These are phyloP conservation scores for Colletotrichum chlorophyti DNA, from an alignment of 2,329 filamentous ascomycete species.

Conservation along the genomic window DNA sequence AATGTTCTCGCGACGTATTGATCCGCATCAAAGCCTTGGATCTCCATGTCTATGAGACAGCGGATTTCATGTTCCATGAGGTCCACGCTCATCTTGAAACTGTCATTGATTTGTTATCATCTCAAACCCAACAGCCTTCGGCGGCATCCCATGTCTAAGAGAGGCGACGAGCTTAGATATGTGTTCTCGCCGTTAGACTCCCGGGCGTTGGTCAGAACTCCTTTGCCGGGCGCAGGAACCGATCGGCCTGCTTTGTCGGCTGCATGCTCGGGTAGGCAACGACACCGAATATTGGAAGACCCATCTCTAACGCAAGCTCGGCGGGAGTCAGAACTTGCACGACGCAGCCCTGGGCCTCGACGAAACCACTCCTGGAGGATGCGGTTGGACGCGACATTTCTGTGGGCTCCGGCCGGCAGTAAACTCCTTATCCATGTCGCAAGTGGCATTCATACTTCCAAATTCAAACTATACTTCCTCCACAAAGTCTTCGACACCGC, in stretches of 20 bases:
- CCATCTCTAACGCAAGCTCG: slow-evolving; percentile 41
- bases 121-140: slow-evolving; percentile 92
- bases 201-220: slow-evolving; percentile 40
- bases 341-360: slow-evolving; percentile 43
- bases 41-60: not conserved
- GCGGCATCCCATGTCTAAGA: slow-evolving; percentile 97
- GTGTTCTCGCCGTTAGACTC: slow-evolving; percentile 70
- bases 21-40: not conserved
- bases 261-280: slow-evolving; percentile 40
- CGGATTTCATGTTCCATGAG: slow-evolving; percentile 13
- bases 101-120: slow-evolving; percentile 81
- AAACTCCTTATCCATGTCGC: slow-evolving; percentile 37
- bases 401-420: slow-evolving; percentile 36
- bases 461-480: slow-evolving; percentile 40
- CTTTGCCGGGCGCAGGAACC: slow-evolving; percentile 45
- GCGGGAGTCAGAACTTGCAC: slow-evolving; percentile 43
- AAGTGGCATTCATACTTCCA: slow-evolving; percentile 44
- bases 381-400: slow-evolving; percentile 45
- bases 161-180: slow-evolving; percentile 84
- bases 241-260: slow-evolving; percentile 43
- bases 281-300: slow-evolving; percentile 41
- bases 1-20: slow-evolving; percentile 17
- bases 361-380: slow-evolving; percentile 41
- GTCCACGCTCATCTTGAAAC: slow-evolving; percentile 5
- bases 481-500: slow-evolving; percentile 41